phyloP scores from a whole-genome alignment of 441 rosid species.

The Populus hybrid region DNA sequence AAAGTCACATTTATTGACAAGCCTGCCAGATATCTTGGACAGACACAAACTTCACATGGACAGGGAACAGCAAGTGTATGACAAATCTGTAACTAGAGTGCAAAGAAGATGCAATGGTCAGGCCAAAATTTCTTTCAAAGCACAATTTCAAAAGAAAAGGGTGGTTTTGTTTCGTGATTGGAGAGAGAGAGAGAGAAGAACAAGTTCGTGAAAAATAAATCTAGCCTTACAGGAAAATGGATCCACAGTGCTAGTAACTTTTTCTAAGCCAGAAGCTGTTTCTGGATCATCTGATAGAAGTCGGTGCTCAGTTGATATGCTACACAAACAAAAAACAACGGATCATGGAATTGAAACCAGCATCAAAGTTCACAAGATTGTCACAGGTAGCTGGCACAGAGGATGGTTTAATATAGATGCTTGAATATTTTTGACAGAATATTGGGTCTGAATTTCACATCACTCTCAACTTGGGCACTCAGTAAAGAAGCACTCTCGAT shows the following conservation, averaged over 20 bases:
- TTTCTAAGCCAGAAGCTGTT: slow-evolving; percentile 29
- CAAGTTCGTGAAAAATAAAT: neutral
- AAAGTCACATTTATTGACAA: neutral
- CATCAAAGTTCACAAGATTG: neutral
- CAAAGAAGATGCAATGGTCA: neutral
- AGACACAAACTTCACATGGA: neutral
- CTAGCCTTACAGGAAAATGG: slow-evolving; percentile 31
- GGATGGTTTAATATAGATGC: neutral
- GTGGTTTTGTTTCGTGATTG: too few species aligned
- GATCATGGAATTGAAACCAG: neutral
- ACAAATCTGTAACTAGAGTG: neutral
- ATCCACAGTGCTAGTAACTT: slow-evolving; percentile 21
- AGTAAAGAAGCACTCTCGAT: neutral
- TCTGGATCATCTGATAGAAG: slow-evolving; percentile 25
- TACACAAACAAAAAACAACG: slow-evolving; percentile 27
- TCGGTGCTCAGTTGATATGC: slow-evolving; percentile 26
- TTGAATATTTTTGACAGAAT: slow-evolving; percentile 5
- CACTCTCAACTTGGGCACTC: neutral
- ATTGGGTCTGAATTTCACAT: neutral
- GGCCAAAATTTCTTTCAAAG: neutral
- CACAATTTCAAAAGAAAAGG: neutral
- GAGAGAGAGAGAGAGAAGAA: too few species aligned
- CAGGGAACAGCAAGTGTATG: neutral
- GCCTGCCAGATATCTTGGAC: neutral
- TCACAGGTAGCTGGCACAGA: neutral